Evolutionary conservation across 2,329 filamentous ascomycete species (phyloP).

Genomic region (Fusarium nematophilum): DNA sequence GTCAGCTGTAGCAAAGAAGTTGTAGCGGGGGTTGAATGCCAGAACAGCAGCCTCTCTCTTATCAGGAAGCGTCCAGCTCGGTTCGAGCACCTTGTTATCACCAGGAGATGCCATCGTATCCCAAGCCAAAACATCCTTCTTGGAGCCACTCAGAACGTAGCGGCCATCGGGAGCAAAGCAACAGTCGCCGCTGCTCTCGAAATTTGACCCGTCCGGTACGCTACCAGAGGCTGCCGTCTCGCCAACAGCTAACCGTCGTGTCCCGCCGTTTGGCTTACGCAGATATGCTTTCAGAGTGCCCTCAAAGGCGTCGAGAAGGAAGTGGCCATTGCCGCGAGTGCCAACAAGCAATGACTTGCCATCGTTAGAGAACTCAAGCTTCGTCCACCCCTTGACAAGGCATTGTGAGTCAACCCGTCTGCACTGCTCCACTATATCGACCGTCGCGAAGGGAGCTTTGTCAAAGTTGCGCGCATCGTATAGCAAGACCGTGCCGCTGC

Average conservation of each 20-base stretch:
- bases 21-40: conserved; percentile 90
- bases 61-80: conserved; percentile 72
- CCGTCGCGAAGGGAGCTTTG: conserved; percentile 86
- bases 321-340: conserved; percentile 87
- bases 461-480: conserved; percentile 96
- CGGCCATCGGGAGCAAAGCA: conserved; percentile 92
- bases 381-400: conserved; percentile 80
- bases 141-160: conserved; percentile 84
- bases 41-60: conserved; percentile 78
- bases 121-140: conserved; percentile 85
- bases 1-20: conserved; percentile 91
- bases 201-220: conserved; percentile 50
- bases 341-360: conserved; percentile 87
- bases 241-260: conserved; percentile 64
- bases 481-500: conserved; percentile 81
- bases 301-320: conserved; percentile 92
- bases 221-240: conserved; percentile 56
- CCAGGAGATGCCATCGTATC: conserved; percentile 73
- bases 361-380: conserved; percentile 95
- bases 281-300: conserved; percentile 82
- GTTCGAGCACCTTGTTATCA: conserved; percentile 70
- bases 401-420: conserved; percentile 65
- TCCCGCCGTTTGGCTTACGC: conserved; percentile 65
- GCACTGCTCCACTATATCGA: conserved; percentile 77
- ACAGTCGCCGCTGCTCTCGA: conserved; percentile 78